Base-by-base conservation (phyloP, 495 filamentous ascomycete genomes). In the Penicillium robsamsonii region DNA sequence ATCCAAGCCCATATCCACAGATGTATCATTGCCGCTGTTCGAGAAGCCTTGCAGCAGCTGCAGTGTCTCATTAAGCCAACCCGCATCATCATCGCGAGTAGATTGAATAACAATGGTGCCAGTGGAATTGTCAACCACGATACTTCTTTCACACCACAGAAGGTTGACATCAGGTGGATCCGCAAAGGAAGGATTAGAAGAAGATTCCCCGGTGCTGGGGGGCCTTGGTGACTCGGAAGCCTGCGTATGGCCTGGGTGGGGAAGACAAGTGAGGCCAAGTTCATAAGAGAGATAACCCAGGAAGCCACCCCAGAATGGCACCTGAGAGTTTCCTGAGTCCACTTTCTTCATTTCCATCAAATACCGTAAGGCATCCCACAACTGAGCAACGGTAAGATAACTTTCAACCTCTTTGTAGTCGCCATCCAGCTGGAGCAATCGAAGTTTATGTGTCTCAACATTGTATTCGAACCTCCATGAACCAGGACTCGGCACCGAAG, bases 261-360 rank as follows among this genome's bases (percentile, higher is more conserved):
- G 60, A 48, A 79, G 70, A 45, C 75, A 71, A 9, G 75, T 68
- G 1, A 97, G 75, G 0, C 92, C 90, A 46, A 91, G 79, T 66
- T 98, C 93, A 58, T 97, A 97, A 1, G 89, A 90, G 44, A 92
- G 87, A 64, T 88, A 96, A 0, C 94, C 94, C 70, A 97, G 82
- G 46, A 97, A 85, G 0, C 93, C 93, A 42, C 92, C 93, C 75
- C 91, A 86, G 64, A 98, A 98, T 2, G 78, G 92, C 40, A 73
- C 70, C 33, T 69, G 66, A 0, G 59, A 57, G 40, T 71, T 64
- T 3, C 75, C 80, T 22, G 74, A 67, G 5, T 57, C 69, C 20
- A 80, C 75, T 50, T 68, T 77, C 42, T 74, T 76, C 53, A 73
- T 67, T 40, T 82, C 72, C 74, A 87, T 84, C 55, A 88, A 82